phyloP scores from a whole-genome alignment of 1,284 basidiomycete species.

The Phlebopus sp. region DNA sequence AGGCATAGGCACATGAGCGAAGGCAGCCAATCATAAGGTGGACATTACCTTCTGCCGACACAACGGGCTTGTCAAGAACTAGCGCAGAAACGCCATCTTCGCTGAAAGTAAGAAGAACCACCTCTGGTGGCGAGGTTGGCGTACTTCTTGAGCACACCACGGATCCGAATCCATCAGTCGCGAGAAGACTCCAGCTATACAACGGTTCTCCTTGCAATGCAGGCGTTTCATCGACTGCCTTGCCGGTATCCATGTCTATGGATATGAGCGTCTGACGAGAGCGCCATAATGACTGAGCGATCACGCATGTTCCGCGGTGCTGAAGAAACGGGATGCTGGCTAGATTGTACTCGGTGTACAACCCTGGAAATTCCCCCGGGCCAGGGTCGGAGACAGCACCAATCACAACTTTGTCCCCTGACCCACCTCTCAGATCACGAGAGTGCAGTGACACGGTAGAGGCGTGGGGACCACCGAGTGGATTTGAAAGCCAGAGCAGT shows the following conservation, averaged over 20 bases:
- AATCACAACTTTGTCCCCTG: conserved; percentile 16
- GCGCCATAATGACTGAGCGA: conserved; percentile 50
- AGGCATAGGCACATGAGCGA: background rate
- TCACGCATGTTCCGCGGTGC: conserved; percentile 32
- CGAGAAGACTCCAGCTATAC: conserved; percentile 53
- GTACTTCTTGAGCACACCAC: conserved; percentile 54
- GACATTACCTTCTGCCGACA: conserved; percentile 40
- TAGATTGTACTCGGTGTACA: conserved; percentile 56
- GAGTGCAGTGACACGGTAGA: conserved; percentile 52
- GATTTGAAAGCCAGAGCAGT: conserved; percentile 57
- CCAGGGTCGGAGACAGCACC: conserved; percentile 41
- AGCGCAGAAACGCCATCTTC: background rate
- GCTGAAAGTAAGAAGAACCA: conserved; percentile 38
- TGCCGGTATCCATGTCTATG: conserved; percentile 34
- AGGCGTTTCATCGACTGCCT: conserved; percentile 41
- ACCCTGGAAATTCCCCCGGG: conserved; percentile 53
- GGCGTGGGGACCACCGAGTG: conserved; percentile 58
- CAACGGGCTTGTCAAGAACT: conserved; percentile 18
- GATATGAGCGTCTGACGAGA: conserved; percentile 49
- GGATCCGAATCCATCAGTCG: conserved; percentile 45
- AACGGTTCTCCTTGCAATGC: conserved; percentile 16
- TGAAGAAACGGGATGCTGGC: conserved; percentile 42
- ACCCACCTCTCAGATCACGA: conserved; percentile 30
- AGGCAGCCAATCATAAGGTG: background rate
- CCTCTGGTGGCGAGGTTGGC: conserved; percentile 46